Percentiles rank a stretch among this genome's conserved stretches.
These are phyloP conservation scores for Russula emetica DNA, from an alignment of 768 basidiomycete genomes.

Conservation along the genomic window DNA sequence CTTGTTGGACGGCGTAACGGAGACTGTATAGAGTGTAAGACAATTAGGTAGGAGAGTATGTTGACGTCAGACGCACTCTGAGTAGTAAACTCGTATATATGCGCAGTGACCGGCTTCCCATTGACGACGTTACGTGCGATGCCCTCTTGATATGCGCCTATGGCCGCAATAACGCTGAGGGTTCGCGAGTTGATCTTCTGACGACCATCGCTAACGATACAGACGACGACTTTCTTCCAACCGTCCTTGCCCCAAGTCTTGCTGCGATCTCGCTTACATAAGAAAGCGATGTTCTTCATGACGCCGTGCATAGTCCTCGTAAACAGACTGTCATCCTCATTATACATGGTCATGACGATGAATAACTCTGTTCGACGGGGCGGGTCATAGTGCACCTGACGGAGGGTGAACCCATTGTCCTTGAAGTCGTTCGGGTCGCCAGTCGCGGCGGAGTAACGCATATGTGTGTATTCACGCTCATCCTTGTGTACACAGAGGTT, in stretches of 20 bases:
- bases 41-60: background rate
- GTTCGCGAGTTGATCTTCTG: constrained; percentile 81
- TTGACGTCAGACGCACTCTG: constrained; percentile 55
- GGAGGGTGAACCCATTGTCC: constrained; percentile 73
- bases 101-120: constrained; percentile 76
- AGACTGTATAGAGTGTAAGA: constrained; percentile 46
- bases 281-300: constrained; percentile 87
- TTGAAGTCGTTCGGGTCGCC: constrained; percentile 95
- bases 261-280: constrained; percentile 79
- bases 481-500: constrained; percentile 72
- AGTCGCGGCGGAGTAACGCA: constrained; percentile 94
- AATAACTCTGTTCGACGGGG: constrained; percentile 89
- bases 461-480: constrained; percentile 89
- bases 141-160: constrained; percentile 95
- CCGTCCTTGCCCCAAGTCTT: constrained; percentile 97
- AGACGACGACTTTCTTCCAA: constrained; percentile 98
- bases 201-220: constrained; percentile 85
- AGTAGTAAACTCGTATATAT: constrained; percentile 92
- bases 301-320: constrained; percentile 93
- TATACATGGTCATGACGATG: constrained; percentile 99
- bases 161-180: constrained; percentile 81
- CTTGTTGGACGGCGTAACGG: constrained; percentile 75
- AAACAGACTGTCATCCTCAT: constrained; percentile 88
- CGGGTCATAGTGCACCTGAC: constrained; percentile 89
- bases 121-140: constrained; percentile 85